phyloP scores from a whole-genome alignment of 106 monocot genomes.

The Hemerocallis citrina region DNA sequence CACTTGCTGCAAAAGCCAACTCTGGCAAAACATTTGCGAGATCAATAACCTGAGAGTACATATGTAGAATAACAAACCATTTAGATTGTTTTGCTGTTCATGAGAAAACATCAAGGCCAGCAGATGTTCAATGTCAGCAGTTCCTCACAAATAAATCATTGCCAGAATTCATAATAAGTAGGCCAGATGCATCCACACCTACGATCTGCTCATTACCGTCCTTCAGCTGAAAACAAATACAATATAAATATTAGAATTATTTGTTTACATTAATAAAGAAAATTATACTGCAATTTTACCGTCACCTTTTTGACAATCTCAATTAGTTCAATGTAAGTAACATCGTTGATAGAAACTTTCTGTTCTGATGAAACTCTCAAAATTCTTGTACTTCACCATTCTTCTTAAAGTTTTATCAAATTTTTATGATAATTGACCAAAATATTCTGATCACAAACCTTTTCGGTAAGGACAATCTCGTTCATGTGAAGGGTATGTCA shows the following conservation, averaged over 20 bases:
- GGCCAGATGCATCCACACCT: conserved; percentile 76
- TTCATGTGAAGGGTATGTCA: too few relatives aligned
- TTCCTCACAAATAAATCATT: conserved; percentile 84
- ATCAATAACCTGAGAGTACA: conserved; percentile 71
- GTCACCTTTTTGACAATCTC: conserved; percentile 59
- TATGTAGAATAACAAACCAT: background rate
- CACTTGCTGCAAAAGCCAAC: conserved; percentile 72
- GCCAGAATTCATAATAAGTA: conserved; percentile 85
- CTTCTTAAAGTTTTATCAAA: too few relatives aligned
- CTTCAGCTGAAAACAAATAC: conserved; percentile 52
- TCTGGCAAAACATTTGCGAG: conserved; percentile 72
- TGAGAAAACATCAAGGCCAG: background rate
- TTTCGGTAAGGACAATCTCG: too few relatives aligned
- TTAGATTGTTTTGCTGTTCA: background rate
- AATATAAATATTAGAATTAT: conserved; percentile 9
- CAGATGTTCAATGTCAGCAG: background rate
- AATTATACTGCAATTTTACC: background rate
- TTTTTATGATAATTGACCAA: too few relatives aligned
- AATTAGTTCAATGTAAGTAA: conserved; percentile 57
- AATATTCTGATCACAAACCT: too few relatives aligned
- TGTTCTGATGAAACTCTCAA: too few relatives aligned
- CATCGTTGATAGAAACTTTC: conserved; percentile 78
- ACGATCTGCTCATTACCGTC: conserved; percentile 78
- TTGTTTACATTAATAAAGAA: background rate
- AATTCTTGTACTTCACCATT: too few relatives aligned